Evolutionary conservation across 2,329 filamentous ascomycete genomes (phyloP).

Genomic region (Curvularia verruculosa): DNA sequence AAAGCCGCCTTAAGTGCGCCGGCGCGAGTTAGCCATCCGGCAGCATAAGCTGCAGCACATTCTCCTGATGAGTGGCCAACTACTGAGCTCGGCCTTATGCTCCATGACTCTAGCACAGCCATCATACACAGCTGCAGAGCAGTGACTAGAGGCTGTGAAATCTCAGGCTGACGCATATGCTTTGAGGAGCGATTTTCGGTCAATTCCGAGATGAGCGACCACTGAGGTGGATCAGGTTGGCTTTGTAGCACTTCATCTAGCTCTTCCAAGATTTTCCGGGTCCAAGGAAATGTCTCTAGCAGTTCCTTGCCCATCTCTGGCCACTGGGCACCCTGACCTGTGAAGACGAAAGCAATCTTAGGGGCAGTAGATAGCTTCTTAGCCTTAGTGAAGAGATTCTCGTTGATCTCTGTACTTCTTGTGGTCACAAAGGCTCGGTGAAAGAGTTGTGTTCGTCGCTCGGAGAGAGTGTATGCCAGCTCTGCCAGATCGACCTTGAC

Average conservation of each 20-base stretch:
- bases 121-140: conserved; percentile 34
- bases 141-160: conserved; percentile 30
- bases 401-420: neutral
- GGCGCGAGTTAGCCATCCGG: conserved; percentile 21
- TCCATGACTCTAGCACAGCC: conserved; percentile 23
- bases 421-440: conserved; percentile 14
- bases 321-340: conserved; percentile 5
- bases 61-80: conserved; percentile 38
- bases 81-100: conserved; percentile 3
- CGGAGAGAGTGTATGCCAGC: conserved; percentile 24
- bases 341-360: conserved; percentile 22
- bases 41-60: conserved; percentile 32
- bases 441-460: conserved; percentile 11
- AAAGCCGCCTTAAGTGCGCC: conserved; percentile 31
- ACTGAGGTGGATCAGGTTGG: conserved; percentile 16
- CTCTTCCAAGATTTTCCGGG: conserved; percentile 2
- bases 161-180: conserved; percentile 9
- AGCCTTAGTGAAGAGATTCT: neutral
- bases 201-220: conserved; percentile 19
- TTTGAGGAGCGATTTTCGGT: neutral
- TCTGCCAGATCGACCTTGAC: conserved; percentile 4
- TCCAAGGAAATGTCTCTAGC: conserved; percentile 5
- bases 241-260: conserved; percentile 14
- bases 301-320: conserved; percentile 10
- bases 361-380: conserved; percentile 1